phyloP scores from a whole-genome alignment of 768 basidiomycete species.

The Auriscalpium microsporum region DNA sequence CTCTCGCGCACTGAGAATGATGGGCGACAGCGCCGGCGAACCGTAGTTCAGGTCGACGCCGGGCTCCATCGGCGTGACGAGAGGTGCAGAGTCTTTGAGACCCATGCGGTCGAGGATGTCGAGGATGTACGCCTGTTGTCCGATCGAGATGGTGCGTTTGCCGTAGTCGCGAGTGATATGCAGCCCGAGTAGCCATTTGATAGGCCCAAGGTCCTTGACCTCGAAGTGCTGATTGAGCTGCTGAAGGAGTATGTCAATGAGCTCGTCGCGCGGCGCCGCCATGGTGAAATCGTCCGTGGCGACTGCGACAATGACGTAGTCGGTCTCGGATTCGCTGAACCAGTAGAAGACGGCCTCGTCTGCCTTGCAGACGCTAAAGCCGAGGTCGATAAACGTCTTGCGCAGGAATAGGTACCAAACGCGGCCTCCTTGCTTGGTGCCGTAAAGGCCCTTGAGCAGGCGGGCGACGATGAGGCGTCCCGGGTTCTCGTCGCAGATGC shows the following conservation, averaged over 20 bases:
- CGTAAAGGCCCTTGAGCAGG: constrained; percentile 27
- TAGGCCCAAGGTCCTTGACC: neutral
- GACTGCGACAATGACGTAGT: neutral
- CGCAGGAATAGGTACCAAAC: constrained; percentile 23
- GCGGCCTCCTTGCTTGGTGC: constrained; percentile 27
- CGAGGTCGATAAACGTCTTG: neutral
- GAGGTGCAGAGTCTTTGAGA: constrained; percentile 2
- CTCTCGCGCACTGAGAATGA: constrained; percentile 16
- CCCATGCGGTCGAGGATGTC: constrained; percentile 16
- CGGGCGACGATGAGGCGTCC: constrained; percentile 8
- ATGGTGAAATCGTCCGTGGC: neutral
- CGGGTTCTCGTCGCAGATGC: no score
- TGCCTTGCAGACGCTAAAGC: neutral
- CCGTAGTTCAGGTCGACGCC: neutral
- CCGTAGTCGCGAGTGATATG: constrained; percentile 18
- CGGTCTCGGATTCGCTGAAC: neutral
- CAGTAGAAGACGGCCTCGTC: constrained; percentile 10
- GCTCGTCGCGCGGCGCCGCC: no score
- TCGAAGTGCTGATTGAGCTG: neutral
- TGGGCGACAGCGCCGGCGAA: neutral
- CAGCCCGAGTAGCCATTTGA: constrained; percentile 5
- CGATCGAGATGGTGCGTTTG: constrained; percentile 11
- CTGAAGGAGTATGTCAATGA: neutral
- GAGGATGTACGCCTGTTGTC: constrained; percentile 9
- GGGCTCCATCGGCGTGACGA: constrained; percentile 9